Evolutionary conservation across 306 rosid species (phyloP).

Genomic region (Calophaca sinica): DNA sequence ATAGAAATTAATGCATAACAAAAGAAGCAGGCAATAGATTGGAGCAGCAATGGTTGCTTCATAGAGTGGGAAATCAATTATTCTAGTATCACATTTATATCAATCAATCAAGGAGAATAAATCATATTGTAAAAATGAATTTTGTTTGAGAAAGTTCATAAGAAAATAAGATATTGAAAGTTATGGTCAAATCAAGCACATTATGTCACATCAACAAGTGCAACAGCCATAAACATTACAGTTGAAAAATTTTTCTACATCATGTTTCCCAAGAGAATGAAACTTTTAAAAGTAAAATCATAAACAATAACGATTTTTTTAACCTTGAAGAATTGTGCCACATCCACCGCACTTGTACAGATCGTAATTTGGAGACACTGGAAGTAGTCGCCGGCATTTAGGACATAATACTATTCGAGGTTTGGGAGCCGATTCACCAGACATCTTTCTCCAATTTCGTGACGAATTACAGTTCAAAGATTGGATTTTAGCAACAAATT

Average conservation of each 20-base stretch:
- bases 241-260: neutral
- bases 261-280: neutral
- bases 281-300: constrained; percentile 31
- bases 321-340: constrained; percentile 78
- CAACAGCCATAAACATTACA: constrained; percentile 25
- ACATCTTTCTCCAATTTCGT: constrained; percentile 56
- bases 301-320: constrained; percentile 18
- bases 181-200: too few relatives aligned
- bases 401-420: constrained; percentile 87
- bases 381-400: constrained; percentile 71
- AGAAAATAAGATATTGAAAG: constrained; percentile 6
- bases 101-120: constrained; percentile 10
- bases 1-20: too few relatives aligned
- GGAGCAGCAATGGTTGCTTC: constrained; percentile 19
- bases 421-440: constrained; percentile 58
- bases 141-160: neutral
- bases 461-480: constrained; percentile 38
- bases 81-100: neutral
- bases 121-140: neutral
- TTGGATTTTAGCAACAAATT: constrained; percentile 32
- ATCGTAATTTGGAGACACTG: constrained; percentile 64
- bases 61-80: neutral
- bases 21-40: too few relatives aligned
- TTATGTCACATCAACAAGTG: neutral
- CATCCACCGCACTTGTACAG: constrained; percentile 95